phyloP scores from a whole-genome alignment of 495 filamentous ascomycete species.

The Penicillium cinerascens region DNA sequence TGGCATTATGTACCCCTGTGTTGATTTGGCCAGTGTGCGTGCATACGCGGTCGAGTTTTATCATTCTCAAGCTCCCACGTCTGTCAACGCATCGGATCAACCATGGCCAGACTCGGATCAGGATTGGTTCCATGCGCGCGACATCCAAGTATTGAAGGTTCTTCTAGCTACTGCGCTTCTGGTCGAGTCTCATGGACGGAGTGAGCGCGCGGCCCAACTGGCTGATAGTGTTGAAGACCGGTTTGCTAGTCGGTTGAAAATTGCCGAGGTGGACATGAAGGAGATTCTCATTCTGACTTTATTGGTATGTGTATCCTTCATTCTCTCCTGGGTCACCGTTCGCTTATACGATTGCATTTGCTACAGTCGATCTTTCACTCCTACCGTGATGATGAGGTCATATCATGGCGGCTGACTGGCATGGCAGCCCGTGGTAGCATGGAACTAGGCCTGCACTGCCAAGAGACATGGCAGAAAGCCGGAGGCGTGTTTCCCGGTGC shows the following conservation, averaged over 20 bases:
- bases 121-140: conserved; percentile 58
- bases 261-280: conserved; percentile 60
- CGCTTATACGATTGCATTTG: neutral
- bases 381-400: conserved; percentile 71
- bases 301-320: conserved; percentile 49
- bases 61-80: conserved; percentile 35
- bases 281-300: conserved; percentile 68
- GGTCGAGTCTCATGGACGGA: conserved; percentile 70
- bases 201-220: conserved; percentile 63
- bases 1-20: conserved; percentile 77
- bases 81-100: conserved; percentile 49
- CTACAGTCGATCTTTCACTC: conserved; percentile 75
- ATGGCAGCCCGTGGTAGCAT: conserved; percentile 67
- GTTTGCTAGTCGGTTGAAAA: conserved; percentile 62
- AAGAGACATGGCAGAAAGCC: conserved; percentile 64
- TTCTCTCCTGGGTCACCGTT: neutral
- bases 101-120: conserved; percentile 47
- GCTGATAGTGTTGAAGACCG: conserved; percentile 67
- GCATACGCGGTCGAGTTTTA: conserved; percentile 44
- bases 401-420: conserved; percentile 74
- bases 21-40: conserved; percentile 63
- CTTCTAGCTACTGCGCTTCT: conserved; percentile 68
- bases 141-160: conserved; percentile 72
- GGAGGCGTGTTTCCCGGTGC: conserved; percentile 53
- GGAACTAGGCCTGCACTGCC: conserved; percentile 73